A percentile compares a stretch with the other conserved stretches of the same genome.
phyloP scores from a whole-genome alignment of 805 yeast genomes.

The Zygosaccharomyces siamensis region DNA sequence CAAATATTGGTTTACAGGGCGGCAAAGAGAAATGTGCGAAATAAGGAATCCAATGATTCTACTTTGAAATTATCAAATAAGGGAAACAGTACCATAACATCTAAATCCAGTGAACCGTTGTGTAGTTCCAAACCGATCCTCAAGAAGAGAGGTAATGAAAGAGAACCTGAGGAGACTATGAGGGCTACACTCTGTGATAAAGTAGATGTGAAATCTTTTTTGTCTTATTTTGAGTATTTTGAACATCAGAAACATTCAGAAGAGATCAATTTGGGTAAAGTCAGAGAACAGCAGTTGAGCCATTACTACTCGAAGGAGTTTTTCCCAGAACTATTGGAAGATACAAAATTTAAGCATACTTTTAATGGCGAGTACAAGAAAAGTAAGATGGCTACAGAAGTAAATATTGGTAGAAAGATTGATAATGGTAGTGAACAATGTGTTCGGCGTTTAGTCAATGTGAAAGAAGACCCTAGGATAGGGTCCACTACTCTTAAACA shows the following conservation, averaged over 20 bases:
- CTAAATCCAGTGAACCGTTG: neutral
- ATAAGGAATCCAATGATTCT: neutral
- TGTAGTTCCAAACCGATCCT: constrained; percentile 34
- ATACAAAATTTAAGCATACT: constrained; percentile 1
- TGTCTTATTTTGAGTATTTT: constrained; percentile 35
- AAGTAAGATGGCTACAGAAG: constrained; percentile 21
- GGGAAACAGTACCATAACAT: neutral
- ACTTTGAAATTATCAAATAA: neutral
- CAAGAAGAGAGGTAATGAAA: constrained; percentile 35
- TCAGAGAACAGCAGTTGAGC: constrained; percentile 38
- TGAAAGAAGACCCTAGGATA: neutral
- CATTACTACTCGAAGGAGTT: constrained; percentile 32
- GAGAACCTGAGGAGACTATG: constrained; percentile 34
- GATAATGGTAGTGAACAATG: constrained; percentile 6
- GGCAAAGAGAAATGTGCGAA: constrained; percentile 11
- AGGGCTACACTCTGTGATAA: constrained; percentile 39
- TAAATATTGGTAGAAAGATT: constrained; percentile 17
- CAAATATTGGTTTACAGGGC: constrained; percentile 28
- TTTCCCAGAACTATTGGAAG: constrained; percentile 16
- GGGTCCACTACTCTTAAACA: neutral
- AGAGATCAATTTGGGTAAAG: constrained; percentile 33
- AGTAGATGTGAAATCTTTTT: constrained; percentile 36
- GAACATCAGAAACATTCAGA: constrained; percentile 35
- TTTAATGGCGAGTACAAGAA: constrained; percentile 15
- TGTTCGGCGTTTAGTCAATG: constrained; percentile 3